Conservation (phyloP, 2,329 filamentous ascomycete genomes). For the Microdochium bolleyi region DNA sequence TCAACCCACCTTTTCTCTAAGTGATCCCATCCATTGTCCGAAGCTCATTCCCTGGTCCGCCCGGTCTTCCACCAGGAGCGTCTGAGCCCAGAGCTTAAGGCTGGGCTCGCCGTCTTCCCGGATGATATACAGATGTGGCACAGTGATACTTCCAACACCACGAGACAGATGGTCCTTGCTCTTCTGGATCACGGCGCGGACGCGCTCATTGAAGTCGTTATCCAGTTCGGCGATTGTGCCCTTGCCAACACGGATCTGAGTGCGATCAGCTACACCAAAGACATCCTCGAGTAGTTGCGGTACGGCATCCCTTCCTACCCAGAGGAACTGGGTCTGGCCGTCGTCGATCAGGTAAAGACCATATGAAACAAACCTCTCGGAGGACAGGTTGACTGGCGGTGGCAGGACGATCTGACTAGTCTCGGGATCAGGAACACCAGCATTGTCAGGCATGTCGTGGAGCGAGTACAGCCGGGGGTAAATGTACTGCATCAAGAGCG, state of each 20-base stretch:
- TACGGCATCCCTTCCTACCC: constrained; percentile 89
- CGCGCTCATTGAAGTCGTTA: constrained; percentile 92
- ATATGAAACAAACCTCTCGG: constrained; percentile 78
- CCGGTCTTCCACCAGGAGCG: constrained; percentile 86
- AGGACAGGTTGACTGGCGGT: constrained; percentile 76
- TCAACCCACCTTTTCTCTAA: constrained; percentile 79
- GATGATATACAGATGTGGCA: constrained; percentile 88
- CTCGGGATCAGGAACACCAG: constrained; percentile 74
- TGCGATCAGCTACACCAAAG: constrained; percentile 79
- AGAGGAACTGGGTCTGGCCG: constrained; percentile 94
- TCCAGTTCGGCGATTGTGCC: constrained; percentile 78
- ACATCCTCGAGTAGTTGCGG: constrained; percentile 83
- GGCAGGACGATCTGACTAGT: constrained; percentile 88
- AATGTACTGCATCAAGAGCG: constrained; percentile 88
- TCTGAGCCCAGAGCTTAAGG: constrained; percentile 94
- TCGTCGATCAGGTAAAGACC: constrained; percentile 96
- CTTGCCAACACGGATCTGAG: constrained; percentile 86
- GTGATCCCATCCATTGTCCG: constrained; percentile 82
- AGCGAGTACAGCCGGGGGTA: constrained; percentile 78
- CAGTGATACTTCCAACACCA: constrained; percentile 85
- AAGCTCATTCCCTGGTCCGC: constrained; percentile 91
- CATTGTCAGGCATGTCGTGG: constrained; percentile 94
- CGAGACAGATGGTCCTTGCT: constrained; percentile 79
- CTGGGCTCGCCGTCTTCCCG: constrained; percentile 94
- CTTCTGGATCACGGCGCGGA: constrained; percentile 86